phyloP scores from a whole-genome alignment of 495 filamentous ascomycete species.

The Hyphodiscus hymeniophilus region DNA sequence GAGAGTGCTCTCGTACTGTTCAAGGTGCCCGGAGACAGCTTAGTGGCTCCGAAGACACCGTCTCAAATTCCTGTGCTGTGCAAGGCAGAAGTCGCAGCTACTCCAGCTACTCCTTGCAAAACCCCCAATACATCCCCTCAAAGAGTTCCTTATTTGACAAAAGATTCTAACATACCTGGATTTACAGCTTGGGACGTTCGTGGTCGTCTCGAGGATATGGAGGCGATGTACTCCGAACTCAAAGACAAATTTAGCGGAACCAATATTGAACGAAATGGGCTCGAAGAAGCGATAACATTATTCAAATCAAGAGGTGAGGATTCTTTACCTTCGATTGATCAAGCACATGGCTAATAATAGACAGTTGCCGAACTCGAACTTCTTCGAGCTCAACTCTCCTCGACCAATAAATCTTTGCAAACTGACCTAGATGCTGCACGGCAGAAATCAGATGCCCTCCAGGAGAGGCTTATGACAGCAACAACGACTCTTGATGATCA shows the following conservation, averaged over 20 bases:
- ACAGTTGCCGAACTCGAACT: conserved; percentile 62
- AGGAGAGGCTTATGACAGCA: conserved; percentile 29
- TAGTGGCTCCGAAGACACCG: conserved; percentile 25
- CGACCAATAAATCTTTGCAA: conserved; percentile 21
- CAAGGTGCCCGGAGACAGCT: conserved; percentile 7
- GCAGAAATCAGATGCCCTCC: conserved; percentile 36
- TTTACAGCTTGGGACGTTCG: conserved; percentile 57
- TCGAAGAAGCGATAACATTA: conserved; percentile 61
- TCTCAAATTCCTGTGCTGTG: conserved; percentile 24
- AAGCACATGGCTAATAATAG: conserved; percentile 2
- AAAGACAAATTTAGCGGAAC: conserved; percentile 54
- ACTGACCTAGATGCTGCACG: conserved; percentile 40
- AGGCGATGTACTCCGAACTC: conserved; percentile 50
- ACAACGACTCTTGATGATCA: conserved; percentile 43
- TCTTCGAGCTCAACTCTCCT: conserved; percentile 42
- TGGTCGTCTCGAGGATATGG: conserved; percentile 54
- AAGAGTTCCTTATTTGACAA: conserved; percentile 52
- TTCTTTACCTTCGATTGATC: no score
- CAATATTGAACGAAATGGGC: conserved; percentile 47
- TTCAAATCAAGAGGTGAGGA: conserved; percentile 67
- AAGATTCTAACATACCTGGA: conserved; percentile 54
- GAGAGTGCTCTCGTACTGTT: conserved; percentile 16
- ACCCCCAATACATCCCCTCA: conserved; percentile 29
- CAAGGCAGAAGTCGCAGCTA: conserved; percentile 17
- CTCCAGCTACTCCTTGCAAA: conserved; percentile 23